These are phyloP conservation scores for Exophiala sideris DNA, from an alignment of 2,329 filamentous ascomycete species.

Conservation along the genomic window DNA sequence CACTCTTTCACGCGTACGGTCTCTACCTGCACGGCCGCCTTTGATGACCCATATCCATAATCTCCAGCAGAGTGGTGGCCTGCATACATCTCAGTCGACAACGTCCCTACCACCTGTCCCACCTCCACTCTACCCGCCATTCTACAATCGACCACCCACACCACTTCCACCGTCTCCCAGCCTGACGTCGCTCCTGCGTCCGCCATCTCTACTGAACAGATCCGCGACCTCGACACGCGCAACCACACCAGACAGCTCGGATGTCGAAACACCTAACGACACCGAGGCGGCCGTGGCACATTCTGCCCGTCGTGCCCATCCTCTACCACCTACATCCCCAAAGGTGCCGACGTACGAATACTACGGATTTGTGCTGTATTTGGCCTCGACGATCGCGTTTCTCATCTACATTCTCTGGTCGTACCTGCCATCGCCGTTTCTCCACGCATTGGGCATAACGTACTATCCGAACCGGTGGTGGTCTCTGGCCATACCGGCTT, in stretches of 20 bases:
- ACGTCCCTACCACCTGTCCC: constrained; percentile 38
- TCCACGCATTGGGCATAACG: constrained; percentile 88
- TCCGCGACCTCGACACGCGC: constrained; percentile 72
- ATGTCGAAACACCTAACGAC: constrained; percentile 68
- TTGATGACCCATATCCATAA: not conserved
- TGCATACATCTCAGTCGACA: constrained; percentile 23
- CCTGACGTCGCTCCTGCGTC: constrained; percentile 82
- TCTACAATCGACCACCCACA: constrained; percentile 95
- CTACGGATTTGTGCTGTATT: constrained; percentile 96
- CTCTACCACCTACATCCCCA: constrained; percentile 77
- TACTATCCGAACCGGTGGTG: constrained; percentile 99
- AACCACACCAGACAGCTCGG: constrained; percentile 86
- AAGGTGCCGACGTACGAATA: constrained; percentile 99
- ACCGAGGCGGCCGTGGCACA: constrained; percentile 59
- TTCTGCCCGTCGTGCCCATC: constrained; percentile 57
- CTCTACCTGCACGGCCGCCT: constrained; percentile 17
- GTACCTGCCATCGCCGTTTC: constrained; percentile 84
- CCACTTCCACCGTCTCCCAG: constrained; percentile 90
- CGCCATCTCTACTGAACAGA: constrained; percentile 48
- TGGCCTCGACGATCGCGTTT: constrained; percentile 81
- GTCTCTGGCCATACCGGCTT: constrained; percentile 87
- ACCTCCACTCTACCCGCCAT: constrained; percentile 69
- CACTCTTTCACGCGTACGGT: constrained; percentile 15
- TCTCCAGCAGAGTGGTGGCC: not conserved
- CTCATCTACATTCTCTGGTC: constrained; percentile 73